These are phyloP conservation scores for Fraxinus platypoda DNA, from an alignment of 305 asterid genomes.

Conservation along the genomic window DNA sequence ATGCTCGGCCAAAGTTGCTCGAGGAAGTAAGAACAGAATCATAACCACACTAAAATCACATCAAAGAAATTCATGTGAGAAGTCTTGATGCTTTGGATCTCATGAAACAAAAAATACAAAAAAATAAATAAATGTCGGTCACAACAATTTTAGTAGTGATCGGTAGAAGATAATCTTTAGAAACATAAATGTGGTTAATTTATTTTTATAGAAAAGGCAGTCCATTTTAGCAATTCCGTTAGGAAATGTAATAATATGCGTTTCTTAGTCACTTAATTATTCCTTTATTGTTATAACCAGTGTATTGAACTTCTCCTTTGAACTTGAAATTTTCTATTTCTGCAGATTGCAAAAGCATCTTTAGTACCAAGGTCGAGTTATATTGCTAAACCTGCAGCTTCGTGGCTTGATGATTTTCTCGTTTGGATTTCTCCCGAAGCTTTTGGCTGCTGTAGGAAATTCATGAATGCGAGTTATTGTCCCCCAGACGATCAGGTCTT, in stretches of 20 bases:
- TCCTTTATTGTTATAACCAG: not conserved
- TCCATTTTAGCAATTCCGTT: not conserved
- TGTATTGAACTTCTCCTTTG: not conserved
- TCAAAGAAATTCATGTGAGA: too few relatives aligned
- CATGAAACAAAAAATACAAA: not conserved
- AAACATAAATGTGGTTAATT: not conserved
- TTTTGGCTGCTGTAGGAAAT: conserved; percentile 93
- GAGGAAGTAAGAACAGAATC: too few relatives aligned
- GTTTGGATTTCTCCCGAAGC: conserved; percentile 99
- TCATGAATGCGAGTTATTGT: conserved; percentile 74
- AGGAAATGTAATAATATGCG: not conserved
- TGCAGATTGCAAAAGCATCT: conserved; percentile 90
- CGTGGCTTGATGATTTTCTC: conserved; percentile 97
- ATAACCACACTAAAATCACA: too few relatives aligned
- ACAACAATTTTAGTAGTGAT: too few relatives aligned
- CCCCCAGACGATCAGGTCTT: conserved; percentile 93
- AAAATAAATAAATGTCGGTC: not conserved
- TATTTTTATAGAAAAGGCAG: not conserved
- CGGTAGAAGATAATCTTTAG: not conserved
- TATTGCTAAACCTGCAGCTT: conserved; percentile 98
- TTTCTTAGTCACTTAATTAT: not conserved
- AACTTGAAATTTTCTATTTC: conserved; percentile 11
- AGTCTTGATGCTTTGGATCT: too few relatives aligned
- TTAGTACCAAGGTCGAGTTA: conserved; percentile 81
- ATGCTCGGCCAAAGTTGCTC: too few relatives aligned